Percentiles rank a stretch among this genome's conserved stretches.
phyloP scores from a whole-genome alignment of 192 early-diverging fungal genomes.

The Coemansia sp. region DNA sequence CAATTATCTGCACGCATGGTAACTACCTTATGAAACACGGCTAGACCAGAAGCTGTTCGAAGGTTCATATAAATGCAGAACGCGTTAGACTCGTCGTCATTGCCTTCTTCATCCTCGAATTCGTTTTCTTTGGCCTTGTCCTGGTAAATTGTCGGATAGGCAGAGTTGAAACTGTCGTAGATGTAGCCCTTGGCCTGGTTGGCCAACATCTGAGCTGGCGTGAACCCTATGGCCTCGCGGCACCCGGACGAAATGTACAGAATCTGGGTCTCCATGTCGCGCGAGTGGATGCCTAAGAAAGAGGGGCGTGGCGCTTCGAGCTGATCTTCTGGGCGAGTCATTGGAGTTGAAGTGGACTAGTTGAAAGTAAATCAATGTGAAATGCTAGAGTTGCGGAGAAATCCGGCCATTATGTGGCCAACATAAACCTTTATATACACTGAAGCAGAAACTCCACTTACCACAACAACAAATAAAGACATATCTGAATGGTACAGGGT shows the following conservation, averaged over 20 bases:
- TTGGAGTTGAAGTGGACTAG: not conserved
- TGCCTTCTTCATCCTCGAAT: constrained; percentile 19
- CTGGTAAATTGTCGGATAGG: constrained; percentile 31
- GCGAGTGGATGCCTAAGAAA: constrained; percentile 43
- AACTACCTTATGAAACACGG: constrained; percentile 31
- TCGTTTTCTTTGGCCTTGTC: constrained; percentile 12
- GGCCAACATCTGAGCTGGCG: constrained; percentile 29
- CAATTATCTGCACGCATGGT: constrained; percentile 48
- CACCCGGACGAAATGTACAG: constrained; percentile 50
- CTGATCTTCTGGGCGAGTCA: constrained; percentile 4
- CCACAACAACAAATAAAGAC: not conserved
- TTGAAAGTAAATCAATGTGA: not conserved
- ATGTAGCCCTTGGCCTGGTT: constrained; percentile 37
- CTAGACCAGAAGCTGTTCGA: constrained; percentile 14
- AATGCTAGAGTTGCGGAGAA: not conserved
- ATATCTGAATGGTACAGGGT: not conserved
- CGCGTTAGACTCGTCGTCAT: constrained; percentile 43
- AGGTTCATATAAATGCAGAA: constrained; percentile 49
- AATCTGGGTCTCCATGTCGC: constrained; percentile 31
- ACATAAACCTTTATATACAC: no score
- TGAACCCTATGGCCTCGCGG: constrained; percentile 36
- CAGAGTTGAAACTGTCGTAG: constrained; percentile 27
- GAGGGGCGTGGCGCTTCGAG: constrained; percentile 15
- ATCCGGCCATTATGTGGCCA: not conserved
- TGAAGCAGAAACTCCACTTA: not conserved